A percentile compares a stretch with the other conserved stretches of the same genome.
Evolutionary conservation across 2,329 filamentous ascomycete genomes (phyloP).

Genomic region (Lecanicillium sp.): DNA sequence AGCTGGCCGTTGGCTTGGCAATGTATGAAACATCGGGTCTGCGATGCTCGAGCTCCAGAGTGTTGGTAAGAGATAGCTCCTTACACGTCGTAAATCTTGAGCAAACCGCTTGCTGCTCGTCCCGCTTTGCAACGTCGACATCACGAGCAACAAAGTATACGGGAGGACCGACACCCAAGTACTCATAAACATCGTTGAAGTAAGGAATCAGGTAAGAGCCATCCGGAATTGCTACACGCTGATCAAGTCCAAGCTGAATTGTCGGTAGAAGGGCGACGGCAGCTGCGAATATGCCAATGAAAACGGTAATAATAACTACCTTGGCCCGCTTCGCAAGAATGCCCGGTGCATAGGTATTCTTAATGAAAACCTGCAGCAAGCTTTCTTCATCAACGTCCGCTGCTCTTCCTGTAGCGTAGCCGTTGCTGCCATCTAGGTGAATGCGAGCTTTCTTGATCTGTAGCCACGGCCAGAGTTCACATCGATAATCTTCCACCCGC

Average conservation of each 20-base stretch:
- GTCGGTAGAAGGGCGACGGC: constrained; percentile 77
- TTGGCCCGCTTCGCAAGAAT: constrained; percentile 77
- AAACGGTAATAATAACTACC: constrained; percentile 65
- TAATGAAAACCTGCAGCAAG: constrained; percentile 75
- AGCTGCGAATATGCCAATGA: constrained; percentile 80
- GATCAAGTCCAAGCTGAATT: constrained; percentile 81
- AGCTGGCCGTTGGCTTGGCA: constrained; percentile 79
- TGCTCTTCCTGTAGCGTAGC: constrained; percentile 45
- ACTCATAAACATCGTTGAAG: constrained; percentile 91
- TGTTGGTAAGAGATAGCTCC: constrained; percentile 73
- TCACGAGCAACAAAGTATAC: constrained; percentile 91
- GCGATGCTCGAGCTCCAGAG: constrained; percentile 91
- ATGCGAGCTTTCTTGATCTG: constrained; percentile 67
- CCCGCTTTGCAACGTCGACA: constrained; percentile 67
- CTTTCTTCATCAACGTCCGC: constrained; percentile 80
- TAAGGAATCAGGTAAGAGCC: constrained; percentile 94
- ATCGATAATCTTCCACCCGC: constrained; percentile 78
- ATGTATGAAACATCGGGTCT: constrained; percentile 82
- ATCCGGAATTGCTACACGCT: constrained; percentile 86
- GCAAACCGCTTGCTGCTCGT: constrained; percentile 78
- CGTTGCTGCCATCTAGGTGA: constrained; percentile 51
- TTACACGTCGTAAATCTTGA: constrained; percentile 87
- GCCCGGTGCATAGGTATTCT: constrained; percentile 76
- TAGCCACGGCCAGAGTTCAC: constrained; percentile 87
- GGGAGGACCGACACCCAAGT: constrained; percentile 83